A percentile compares a stretch with the other conserved stretches of the same genome.
These are phyloP conservation scores for Verbascum thapsus DNA, from an alignment of 257 asterid species.

Conservation along the genomic window DNA sequence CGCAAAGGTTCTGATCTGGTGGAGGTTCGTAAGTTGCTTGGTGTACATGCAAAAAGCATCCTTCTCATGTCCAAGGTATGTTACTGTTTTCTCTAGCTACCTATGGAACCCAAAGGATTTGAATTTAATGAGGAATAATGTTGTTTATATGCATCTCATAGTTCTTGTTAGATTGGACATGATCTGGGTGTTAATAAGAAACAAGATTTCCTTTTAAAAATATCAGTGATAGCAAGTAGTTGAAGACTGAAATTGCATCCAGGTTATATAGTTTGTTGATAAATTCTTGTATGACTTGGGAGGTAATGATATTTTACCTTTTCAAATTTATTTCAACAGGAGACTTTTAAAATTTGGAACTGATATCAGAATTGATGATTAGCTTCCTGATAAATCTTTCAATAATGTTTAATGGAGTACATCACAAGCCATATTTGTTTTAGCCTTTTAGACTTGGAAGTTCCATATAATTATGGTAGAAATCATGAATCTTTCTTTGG, in stretches of 20 bases:
- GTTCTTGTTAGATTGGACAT: not conserved
- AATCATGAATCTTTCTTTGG: not conserved
- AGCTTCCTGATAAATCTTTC: conserved; percentile 8
- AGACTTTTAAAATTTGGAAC: too few species aligned
- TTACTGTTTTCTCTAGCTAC: not conserved
- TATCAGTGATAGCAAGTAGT: not conserved
- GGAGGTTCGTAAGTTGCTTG: conserved; percentile 51
- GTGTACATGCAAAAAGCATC: conserved; percentile 48
- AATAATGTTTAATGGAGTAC: not conserved
- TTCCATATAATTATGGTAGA: conserved; percentile 1
- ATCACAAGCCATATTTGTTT: not conserved
- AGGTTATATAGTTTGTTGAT: not conserved
- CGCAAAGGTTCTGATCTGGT: conserved; percentile 54
- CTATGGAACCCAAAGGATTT: too few species aligned
- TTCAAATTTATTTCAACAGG: too few species aligned
- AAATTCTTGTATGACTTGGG: not conserved
- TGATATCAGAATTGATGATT: conserved; percentile 2
- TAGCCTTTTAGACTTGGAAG: not conserved
- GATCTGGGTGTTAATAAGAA: not conserved
- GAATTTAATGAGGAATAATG: too few species aligned
- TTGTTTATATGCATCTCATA: too few species aligned
- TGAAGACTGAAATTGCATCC: not conserved
- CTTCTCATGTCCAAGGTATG: conserved; percentile 52
- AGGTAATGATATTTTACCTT: not conserved
- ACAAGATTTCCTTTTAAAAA: too few species aligned